These are phyloP conservation scores for Suillus decipiens DNA, from an alignment of 768 basidiomycete species.

Conservation along the genomic window DNA sequence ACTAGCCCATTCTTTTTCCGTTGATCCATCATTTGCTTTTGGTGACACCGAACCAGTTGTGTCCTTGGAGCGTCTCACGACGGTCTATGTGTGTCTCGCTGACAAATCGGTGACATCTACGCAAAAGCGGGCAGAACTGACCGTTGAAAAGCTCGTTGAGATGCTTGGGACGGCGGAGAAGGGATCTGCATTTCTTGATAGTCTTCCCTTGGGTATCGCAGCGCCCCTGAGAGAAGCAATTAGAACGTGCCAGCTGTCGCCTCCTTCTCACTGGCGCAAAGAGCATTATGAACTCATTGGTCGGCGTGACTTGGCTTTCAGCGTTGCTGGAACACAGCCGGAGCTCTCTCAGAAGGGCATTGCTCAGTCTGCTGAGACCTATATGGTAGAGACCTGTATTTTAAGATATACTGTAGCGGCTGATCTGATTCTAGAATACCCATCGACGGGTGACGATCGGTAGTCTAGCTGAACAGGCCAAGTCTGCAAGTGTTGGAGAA, in stretches of 20 bases:
- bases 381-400: slow-evolving; percentile 25
- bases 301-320: slow-evolving; percentile 33
- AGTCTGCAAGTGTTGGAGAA: slow-evolving; percentile 53
- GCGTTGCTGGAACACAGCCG: slow-evolving; percentile 33
- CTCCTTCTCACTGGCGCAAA: slow-evolving; percentile 70
- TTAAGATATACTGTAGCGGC: neutral
- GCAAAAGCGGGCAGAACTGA: slow-evolving; percentile 68
- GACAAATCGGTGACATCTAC: slow-evolving; percentile 51
- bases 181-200: slow-evolving; percentile 50
- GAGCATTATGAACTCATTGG: slow-evolving; percentile 37
- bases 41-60: slow-evolving; percentile 61
- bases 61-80: slow-evolving; percentile 53
- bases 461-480: slow-evolving; percentile 52
- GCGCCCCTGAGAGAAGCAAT: slow-evolving; percentile 83
- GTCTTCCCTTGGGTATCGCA: slow-evolving; percentile 68
- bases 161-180: slow-evolving; percentile 38
- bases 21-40: slow-evolving; percentile 58
- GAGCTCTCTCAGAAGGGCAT: slow-evolving; percentile 29
- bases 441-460: slow-evolving; percentile 52
- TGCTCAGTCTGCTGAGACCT: slow-evolving; percentile 34
- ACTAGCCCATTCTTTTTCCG: slow-evolving; percentile 50
- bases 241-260: slow-evolving; percentile 79
- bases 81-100: slow-evolving; percentile 59
- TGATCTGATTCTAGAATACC: slow-evolving; percentile 43
- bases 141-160: slow-evolving; percentile 56